Conservation (phyloP, 73 alveolate species). For the Paramecium biaurelia region DNA sequence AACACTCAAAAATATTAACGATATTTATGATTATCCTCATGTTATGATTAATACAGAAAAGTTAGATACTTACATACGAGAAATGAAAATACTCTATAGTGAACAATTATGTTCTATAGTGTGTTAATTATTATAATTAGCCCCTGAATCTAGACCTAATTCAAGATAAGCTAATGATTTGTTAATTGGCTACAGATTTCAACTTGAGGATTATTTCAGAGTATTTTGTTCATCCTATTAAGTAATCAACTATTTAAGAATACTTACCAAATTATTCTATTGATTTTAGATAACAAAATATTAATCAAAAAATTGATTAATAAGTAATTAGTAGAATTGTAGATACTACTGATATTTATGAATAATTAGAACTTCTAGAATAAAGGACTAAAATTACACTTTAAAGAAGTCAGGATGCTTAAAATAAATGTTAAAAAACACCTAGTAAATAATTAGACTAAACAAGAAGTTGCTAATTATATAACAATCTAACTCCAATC, state of each 20-base stretch:
- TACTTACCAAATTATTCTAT: not conserved
- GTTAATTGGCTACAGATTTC: not conserved
- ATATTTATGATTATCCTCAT: not conserved
- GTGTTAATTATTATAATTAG: not conserved
- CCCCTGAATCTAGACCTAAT: constrained; percentile 18
- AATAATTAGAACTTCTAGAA: not conserved
- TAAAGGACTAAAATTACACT: not conserved
- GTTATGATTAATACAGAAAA: not conserved
- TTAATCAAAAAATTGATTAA: not conserved
- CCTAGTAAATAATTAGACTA: not conserved
- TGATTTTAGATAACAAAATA: not conserved
- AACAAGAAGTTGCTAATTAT: not conserved
- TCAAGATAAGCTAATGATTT: not conserved
- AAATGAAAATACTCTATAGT: not conserved
- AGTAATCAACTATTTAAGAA: not conserved
- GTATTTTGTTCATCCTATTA: not conserved
- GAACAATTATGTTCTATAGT: constrained; percentile 7
- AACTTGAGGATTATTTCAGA: not conserved
- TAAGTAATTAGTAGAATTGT: not conserved
- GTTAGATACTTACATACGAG: not conserved
- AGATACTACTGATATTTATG: not conserved
- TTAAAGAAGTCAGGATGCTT: not conserved
- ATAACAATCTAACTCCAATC: not conserved
- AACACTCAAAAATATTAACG: not conserved
- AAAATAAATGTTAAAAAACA: not conserved